Conservation (phyloP, 495 filamentous ascomycete species). For the Chaetomium tenue region DNA sequence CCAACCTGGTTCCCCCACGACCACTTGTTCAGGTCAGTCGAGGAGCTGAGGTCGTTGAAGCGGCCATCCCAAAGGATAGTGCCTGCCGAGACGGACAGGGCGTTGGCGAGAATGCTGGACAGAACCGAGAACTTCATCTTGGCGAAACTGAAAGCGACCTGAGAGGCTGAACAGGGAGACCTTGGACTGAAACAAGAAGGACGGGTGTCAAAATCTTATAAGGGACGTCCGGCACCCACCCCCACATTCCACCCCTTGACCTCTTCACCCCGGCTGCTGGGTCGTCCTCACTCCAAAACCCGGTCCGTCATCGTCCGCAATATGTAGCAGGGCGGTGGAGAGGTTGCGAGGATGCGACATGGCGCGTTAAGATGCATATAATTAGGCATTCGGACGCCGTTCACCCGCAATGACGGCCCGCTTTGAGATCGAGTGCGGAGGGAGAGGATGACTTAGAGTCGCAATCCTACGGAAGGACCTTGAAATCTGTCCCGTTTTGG, state of each 20-base stretch:
- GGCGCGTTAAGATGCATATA: background rate
- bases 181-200: background rate
- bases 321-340: background rate
- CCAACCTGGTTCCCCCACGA: constrained; percentile 66
- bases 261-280: constrained; percentile 8
- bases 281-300: background rate
- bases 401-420: constrained; percentile 32
- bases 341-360: constrained; percentile 2
- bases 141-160: background rate
- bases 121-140: constrained; percentile 35
- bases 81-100: constrained; percentile 35
- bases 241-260: background rate
- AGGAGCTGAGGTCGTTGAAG: constrained; percentile 56
- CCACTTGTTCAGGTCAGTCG: constrained; percentile 58
- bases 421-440: constrained; percentile 5
- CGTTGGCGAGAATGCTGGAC: constrained; percentile 25
- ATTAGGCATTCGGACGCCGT: constrained; percentile 8
- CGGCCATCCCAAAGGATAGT: constrained; percentile 61
- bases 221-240: background rate
- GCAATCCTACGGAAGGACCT: constrained; percentile 33
- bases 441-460: constrained; percentile 22
- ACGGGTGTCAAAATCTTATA: background rate
- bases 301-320: no score
- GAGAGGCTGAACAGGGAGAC: background rate
- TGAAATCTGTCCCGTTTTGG: constrained; percentile 25